A percentile compares a stretch with the other conserved stretches of the same genome.
Conservation (phyloP, 1,284 basidiomycete genomes). For the Phylloboletellus chloephorus region DNA sequence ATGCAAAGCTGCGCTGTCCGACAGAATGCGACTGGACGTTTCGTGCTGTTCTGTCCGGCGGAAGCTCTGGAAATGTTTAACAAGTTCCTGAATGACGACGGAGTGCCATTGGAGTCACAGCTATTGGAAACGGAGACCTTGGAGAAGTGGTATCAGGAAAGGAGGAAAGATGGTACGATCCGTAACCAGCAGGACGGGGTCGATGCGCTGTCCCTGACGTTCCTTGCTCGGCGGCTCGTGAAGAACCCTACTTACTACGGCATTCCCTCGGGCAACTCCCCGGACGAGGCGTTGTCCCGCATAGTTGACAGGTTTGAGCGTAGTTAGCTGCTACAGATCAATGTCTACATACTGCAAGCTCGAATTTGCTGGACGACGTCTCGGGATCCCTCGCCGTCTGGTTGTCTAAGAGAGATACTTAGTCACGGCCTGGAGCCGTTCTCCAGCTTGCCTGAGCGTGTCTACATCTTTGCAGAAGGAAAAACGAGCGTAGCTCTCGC, state of each 20-base stretch:
- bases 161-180: slow-evolving; percentile 38
- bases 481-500: slow-evolving; percentile 83
- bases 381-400: neutral
- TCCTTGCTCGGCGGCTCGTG: slow-evolving; percentile 64
- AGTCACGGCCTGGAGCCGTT: slow-evolving; percentile 69
- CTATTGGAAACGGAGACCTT: slow-evolving; percentile 55
- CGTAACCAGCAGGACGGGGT: slow-evolving; percentile 63
- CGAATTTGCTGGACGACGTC: neutral
- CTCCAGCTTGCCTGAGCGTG: slow-evolving; percentile 72
- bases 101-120: slow-evolving; percentile 84
- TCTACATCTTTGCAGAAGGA: slow-evolving; percentile 92
- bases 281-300: slow-evolving; percentile 58
- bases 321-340: neutral
- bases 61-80: slow-evolving; percentile 76
- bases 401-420: slow-evolving; percentile 49
- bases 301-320: slow-evolving; percentile 57
- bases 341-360: slow-evolving; percentile 1
- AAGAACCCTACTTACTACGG: slow-evolving; percentile 90
- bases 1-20: slow-evolving; percentile 88
- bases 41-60: slow-evolving; percentile 83
- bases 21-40: slow-evolving; percentile 59
- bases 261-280: slow-evolving; percentile 35
- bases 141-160: slow-evolving; percentile 47
- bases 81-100: slow-evolving; percentile 80
- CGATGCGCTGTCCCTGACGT: slow-evolving; percentile 79